Evolutionary conservation across 2,329 filamentous ascomycete species (phyloP).

Genomic region (Aphanocladium album): DNA sequence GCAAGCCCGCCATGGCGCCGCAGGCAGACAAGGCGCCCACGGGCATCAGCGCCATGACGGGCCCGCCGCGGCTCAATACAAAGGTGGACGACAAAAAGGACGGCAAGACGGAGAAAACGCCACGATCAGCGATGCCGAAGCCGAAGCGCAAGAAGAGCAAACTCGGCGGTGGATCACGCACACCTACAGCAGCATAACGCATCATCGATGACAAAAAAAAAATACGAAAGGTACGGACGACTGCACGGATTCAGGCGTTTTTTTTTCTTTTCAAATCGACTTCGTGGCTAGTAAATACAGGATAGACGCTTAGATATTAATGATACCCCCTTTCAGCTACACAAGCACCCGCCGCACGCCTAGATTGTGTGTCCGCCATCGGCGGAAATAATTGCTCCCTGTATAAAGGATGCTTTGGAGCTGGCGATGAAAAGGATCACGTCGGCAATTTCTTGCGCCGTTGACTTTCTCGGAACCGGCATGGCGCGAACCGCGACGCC

Average conservation of each 20-base stretch:
- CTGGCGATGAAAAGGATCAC: constrained; percentile 40
- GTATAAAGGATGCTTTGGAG: constrained; percentile 40
- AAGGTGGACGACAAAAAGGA: constrained; percentile 44
- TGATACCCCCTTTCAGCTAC: constrained; percentile 5
- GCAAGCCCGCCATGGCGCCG: constrained; percentile 37
- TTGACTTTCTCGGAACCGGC: constrained; percentile 35
- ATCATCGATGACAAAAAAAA: background rate
- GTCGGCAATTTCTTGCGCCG: constrained; percentile 42
- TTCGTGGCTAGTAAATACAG: background rate
- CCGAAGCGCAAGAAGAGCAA: constrained; percentile 47
- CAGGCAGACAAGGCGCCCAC: constrained; percentile 23
- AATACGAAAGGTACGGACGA: background rate
- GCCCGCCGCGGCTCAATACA: constrained; percentile 33
- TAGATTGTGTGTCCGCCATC: constrained; percentile 41
- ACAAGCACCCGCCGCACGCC: background rate
- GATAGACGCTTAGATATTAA: constrained; percentile 8
- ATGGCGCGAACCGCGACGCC: constrained; percentile 29
- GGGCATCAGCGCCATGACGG: constrained; percentile 31
- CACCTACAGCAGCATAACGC: constrained; percentile 18
- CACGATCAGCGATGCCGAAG: constrained; percentile 38
- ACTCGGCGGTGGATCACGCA: constrained; percentile 30
- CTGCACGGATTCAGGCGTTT: background rate
- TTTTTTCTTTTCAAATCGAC: background rate
- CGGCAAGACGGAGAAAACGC: constrained; percentile 40
- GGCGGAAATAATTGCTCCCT: constrained; percentile 37